Percentiles rank a stretch among this genome's conserved stretches.
phyloP scores from a whole-genome alignment of 2,329 filamentous ascomycete genomes.

The Aspergillus candidus region DNA sequence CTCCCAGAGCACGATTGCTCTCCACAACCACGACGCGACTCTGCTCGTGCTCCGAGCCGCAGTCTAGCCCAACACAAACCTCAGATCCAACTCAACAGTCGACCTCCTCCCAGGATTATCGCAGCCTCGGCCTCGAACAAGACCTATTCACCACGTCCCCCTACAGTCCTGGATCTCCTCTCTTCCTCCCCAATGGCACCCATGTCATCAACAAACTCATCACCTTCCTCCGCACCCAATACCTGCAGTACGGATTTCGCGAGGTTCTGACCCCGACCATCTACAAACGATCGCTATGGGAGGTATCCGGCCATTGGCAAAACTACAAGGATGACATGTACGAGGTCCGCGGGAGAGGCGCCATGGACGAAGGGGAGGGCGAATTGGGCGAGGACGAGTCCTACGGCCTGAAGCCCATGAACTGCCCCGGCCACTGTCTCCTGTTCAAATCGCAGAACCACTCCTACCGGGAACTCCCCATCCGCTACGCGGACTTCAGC shows the following conservation, averaged over 20 bases:
- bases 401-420: slow-evolving; percentile 88
- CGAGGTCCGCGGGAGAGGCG: slow-evolving; percentile 57
- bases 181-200: slow-evolving; percentile 76
- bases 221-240: slow-evolving; percentile 75
- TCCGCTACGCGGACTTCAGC: slow-evolving; percentile 82
- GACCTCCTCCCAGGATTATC: slow-evolving; percentile 37
- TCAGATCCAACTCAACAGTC: slow-evolving; percentile 31
- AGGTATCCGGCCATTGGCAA: slow-evolving; percentile 77
- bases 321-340: slow-evolving; percentile 95
- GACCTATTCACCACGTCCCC: slow-evolving; percentile 71
- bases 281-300: slow-evolving; percentile 84
- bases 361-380: slow-evolving; percentile 37
- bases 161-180: slow-evolving; percentile 78
- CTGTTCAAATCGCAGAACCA: slow-evolving; percentile 68
- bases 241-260: slow-evolving; percentile 76
- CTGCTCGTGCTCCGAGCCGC: slow-evolving; percentile 26
- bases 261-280: slow-evolving; percentile 87
- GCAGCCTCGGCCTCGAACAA: slow-evolving; percentile 50
- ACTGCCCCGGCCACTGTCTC: slow-evolving; percentile 82
- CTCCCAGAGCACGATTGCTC: slow-evolving; percentile 16
- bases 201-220: slow-evolving; percentile 79
- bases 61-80: slow-evolving; percentile 10
- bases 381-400: slow-evolving; percentile 58
- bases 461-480: slow-evolving; percentile 73
- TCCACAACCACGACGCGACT: slow-evolving; percentile 16